Base-by-base conservation (phyloP, 768 basidiomycete species). In the Russula ochroleuca region DNA sequence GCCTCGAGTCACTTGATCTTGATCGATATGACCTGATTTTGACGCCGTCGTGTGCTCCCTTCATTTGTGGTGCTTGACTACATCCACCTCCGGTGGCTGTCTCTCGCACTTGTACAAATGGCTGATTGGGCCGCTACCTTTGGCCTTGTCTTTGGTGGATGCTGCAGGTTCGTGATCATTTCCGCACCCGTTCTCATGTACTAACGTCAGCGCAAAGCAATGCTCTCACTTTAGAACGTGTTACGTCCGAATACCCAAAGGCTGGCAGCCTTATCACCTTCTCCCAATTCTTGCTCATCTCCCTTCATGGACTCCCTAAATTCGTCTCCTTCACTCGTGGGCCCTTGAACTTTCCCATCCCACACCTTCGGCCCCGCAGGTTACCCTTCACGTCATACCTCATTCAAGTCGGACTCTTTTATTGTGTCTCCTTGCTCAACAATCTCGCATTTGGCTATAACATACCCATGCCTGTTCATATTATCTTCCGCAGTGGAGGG, bases 391-490 rank as follows among this genome's bases (percentile, higher is more conserved):
- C 75, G 9, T 79, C 86, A 14, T 95, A 95, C 78, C 69, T 89
- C 31, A 74, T 86, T 2, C 94, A 97, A 74, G 94, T 95, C 52
- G 79, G 79, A 1, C 78, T 98, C 40, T 95, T 95, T 75, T 87
- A 90, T 64, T 73, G 80, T 5, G 79, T 93, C 57, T 94, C 91
- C 7, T 72, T 90, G 64, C 78, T 98, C 68, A 98, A 97, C 73
- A 97, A 95, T 76, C 84, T 82, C n/a, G 94, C 92, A 0, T 96
- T 98, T 71, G 88, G 81, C 7, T 94, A 88, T 72, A 75, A 81
- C 45, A 87, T 97, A 63, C 94, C 95, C 23, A 93, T 97, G 85
- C 76, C 90, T 0, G 87, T 98, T 1, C 94, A 98, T 75, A 96
- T 98, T 73, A 89, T 98, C 64, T 96, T 96, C 71, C 82, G 94